Base-by-base conservation (phyloP, 2,329 filamentous ascomycete species). In the Sclerotiophoma versabilis region DNA sequence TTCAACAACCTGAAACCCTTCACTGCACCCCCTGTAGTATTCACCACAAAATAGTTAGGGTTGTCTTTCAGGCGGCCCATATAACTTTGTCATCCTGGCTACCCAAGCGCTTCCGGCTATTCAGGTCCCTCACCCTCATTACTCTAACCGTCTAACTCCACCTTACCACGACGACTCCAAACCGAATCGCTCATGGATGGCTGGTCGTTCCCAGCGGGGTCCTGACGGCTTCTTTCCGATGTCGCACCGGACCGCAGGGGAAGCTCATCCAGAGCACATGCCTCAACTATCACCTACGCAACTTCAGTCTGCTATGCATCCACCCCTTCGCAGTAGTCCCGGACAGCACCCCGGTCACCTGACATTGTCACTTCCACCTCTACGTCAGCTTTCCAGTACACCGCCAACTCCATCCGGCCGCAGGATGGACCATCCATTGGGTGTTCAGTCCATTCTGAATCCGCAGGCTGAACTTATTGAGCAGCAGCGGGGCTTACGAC, bases 371-470 rank as follows among this genome's bases (percentile, higher is more conserved):
- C 65, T 75, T 12, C 72, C 72, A 14, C 68, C 72, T 17, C 55
- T 75, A 19, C 67, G 70, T n/a, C 67, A 74, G 12, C 50, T 72
- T 12, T 73, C 72, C 23, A 68, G 51, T 32, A 73, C 70, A n/a
- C 71, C 72, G 23, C 70, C 71, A 29, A 72, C 70, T 15, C 70
- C 71, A 4, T 66, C 65, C 1, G 65, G 69, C 23, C 63, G 64
- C 37, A 63, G 72, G 54, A 48, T 63, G 34, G 70, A 65, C 27
- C 70, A 76, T 46, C 69, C 76, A 3, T 65, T 77, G 11, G 77
- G 77, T 9, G 71, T 81, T 20, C 76, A 77, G 17, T 79, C 77
- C 1, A 80, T 81, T 15, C 64, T 81, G 37, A 81, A 81, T 49
- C 77, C 78, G 10, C 71, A 74, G 48, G 63, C 65, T 12, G 76